Percentiles rank a stretch among this genome's conserved stretches.
These are phyloP conservation scores for Phyllosticta capitalensis DNA, from an alignment of 2,329 filamentous ascomycete genomes.

Conservation along the genomic window DNA sequence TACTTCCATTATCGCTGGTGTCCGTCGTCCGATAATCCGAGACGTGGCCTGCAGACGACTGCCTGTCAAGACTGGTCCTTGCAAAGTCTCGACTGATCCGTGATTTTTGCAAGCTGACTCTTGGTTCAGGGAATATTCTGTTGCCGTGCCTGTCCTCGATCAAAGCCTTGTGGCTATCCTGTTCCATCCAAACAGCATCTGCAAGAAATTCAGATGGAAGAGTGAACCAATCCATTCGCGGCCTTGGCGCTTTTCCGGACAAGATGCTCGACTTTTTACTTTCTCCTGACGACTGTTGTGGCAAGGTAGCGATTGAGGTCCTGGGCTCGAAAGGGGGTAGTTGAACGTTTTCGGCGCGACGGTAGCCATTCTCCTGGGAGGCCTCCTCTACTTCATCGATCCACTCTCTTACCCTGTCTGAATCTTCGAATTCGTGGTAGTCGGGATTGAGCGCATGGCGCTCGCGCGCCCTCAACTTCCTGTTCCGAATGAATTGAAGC, in stretches of 20 bases:
- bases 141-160: conserved; percentile 73
- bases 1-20: conserved; percentile 27
- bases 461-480: conserved; percentile 73
- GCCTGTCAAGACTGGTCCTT: conserved; percentile 2
- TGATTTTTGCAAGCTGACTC: conserved; percentile 1
- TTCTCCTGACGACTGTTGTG: background rate
- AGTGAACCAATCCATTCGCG: conserved; percentile 75
- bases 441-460: conserved; percentile 65
- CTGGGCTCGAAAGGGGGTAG: conserved; percentile 20
- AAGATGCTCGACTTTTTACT: background rate
- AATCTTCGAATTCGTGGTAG: conserved; percentile 66
- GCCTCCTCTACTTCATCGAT: conserved; percentile 56
- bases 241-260: conserved; percentile 39
- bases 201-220: conserved; percentile 79
- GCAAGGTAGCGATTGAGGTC: background rate
- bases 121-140: conserved; percentile 48
- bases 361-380: conserved; percentile 29
- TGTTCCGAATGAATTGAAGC: conserved; percentile 83
- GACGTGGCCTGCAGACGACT: conserved; percentile 13
- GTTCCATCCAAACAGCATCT: conserved; percentile 84
- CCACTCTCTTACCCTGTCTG: conserved; percentile 64
- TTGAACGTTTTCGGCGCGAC: conserved; percentile 25
- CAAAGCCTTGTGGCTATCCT: conserved; percentile 66
- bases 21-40: conserved; percentile 24
- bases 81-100: background rate